These are phyloP conservation scores for Fomitiporia mediterranea DNA, from an alignment of 1,284 basidiomycete species.

Conservation along the genomic window DNA sequence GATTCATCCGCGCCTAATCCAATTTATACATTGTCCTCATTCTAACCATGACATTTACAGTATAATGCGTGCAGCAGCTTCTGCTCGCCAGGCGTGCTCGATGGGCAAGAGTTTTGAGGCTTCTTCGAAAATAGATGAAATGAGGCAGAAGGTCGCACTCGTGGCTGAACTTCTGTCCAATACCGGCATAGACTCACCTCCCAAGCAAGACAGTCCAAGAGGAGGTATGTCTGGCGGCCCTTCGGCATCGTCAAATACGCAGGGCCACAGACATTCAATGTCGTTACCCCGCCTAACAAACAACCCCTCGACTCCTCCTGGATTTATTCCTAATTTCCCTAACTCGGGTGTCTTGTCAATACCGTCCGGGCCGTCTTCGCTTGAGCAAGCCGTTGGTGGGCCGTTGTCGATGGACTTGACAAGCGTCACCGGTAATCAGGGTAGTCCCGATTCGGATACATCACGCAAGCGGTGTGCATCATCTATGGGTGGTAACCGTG, in stretches of 20 bases:
- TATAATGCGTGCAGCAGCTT: slow-evolving; percentile 45
- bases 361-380: slow-evolving; percentile 7
- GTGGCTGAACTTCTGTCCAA: slow-evolving; percentile 46
- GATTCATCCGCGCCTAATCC: slow-evolving; percentile 2
- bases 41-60: slow-evolving; percentile 27
- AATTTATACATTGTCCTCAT: slow-evolving; percentile 13
- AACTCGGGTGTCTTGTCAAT: slow-evolving; percentile 2
- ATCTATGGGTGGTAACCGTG: slow-evolving; percentile 17
- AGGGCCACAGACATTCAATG: slow-evolving; percentile 13
- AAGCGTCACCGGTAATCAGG: slow-evolving; percentile 1
- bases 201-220: slow-evolving; percentile 11
- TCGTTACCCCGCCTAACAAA: slow-evolving; percentile 14
- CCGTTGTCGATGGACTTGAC: slow-evolving; percentile 5
- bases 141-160: slow-evolving; percentile 43
- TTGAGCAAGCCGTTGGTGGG: slow-evolving; percentile 1
- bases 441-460: slow-evolving; percentile 20
- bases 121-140: slow-evolving; percentile 41
- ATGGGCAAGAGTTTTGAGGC: slow-evolving; percentile 43
- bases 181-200: slow-evolving; percentile 37
- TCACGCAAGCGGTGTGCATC: slow-evolving; percentile 24
- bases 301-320: slow-evolving; percentile 4
- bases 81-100: slow-evolving; percentile 44
- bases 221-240: background rate
- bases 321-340: slow-evolving; percentile 17
- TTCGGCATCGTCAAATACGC: background rate